phyloP scores from a whole-genome alignment of 2,329 filamentous ascomycete genomes.

The Trichoderma gracile region DNA sequence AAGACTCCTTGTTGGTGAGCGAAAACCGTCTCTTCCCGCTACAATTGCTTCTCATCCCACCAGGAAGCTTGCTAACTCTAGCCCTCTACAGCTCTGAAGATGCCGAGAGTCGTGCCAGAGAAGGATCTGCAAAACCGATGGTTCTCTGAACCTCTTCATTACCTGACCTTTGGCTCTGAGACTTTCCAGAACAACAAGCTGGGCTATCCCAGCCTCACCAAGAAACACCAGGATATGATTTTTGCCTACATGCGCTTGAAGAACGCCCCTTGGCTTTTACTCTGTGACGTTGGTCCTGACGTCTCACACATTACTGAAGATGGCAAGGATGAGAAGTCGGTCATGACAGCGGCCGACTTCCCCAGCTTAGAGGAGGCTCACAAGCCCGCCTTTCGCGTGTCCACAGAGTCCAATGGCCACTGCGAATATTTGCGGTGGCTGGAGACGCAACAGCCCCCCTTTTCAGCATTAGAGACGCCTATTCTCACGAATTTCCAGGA shows the following conservation, averaged over 20 bases:
- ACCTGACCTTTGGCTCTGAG: constrained; percentile 55
- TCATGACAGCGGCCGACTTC: constrained; percentile 54
- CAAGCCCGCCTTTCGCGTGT: constrained; percentile 34
- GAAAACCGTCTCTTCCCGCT: not conserved
- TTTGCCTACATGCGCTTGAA: constrained; percentile 65
- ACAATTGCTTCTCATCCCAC: not conserved
- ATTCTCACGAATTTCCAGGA: constrained; percentile 72
- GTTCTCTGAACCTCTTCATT: constrained; percentile 68
- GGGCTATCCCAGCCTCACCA: constrained; percentile 63
- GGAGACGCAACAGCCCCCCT: constrained; percentile 74
- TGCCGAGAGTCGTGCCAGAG: constrained; percentile 61
- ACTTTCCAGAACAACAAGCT: constrained; percentile 62
- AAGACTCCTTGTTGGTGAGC: constrained; percentile 81
- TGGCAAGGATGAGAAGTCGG: constrained; percentile 35
- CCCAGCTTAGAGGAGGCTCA: constrained; percentile 72
- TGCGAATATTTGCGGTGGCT: constrained; percentile 82
- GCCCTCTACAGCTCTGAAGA: constrained; percentile 50
- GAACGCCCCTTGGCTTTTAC: constrained; percentile 60
- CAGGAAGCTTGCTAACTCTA: not conserved
- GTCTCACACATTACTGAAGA: constrained; percentile 36
- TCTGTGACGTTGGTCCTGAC: constrained; percentile 61
- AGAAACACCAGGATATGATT: constrained; percentile 61
- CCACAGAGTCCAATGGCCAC: constrained; percentile 47
- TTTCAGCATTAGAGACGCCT: constrained; percentile 51
- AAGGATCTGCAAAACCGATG: constrained; percentile 64